Base-by-base conservation (phyloP, 2,329 filamentous ascomycete species). In the Whalleya microplaca region DNA sequence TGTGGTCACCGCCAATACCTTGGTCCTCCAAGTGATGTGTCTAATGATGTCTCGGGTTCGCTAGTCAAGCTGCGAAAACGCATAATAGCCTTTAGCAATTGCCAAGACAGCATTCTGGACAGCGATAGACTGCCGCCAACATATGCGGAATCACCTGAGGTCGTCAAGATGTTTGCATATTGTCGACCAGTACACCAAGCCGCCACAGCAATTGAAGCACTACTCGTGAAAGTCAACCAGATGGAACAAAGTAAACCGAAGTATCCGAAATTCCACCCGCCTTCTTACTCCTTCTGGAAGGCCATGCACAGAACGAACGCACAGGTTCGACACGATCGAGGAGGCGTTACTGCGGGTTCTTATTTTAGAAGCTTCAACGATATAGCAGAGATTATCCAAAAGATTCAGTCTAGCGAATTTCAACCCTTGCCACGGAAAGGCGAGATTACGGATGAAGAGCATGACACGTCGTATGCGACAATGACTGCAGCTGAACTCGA, bases 241-340 rank as follows among this genome's bases (percentile, higher is more conserved):
- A 81, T 84, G 75, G 73, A 79, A 44, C 70, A 76, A 61, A 68
- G 62, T 27, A 67, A 58, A 21, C 72, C 75, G 3, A 69, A 70
- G 53, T 69, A 73, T 58, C 77, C 74, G 53, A 73, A 71, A 3
- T 61, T 84, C 10, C 76, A 83, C 53, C 67, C 79, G 1, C 82
- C 84, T 2, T 80, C 78, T 0, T 85, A 85, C 58, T 80, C 82
- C 0, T 73, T 80, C n/a, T 63, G 65, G 44, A 85, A 85, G 64
- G 75, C 81, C 3, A 53, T 84, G 1, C 77, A 83, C 60, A 73
- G 82, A 32, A 79, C 80, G 5, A 85, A 85, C 63, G 75, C 78
- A 2, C 82, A 84, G 60, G 82, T 85, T 3, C 75, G 82, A 29
- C 84, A 86, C 61, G 84, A 86, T 64, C 75, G 83, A 57, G 83